Percentiles rank a stretch among this genome's conserved stretches.
Conservation (phyloP, 2,329 filamentous ascomycete species). For the Colletotrichum salicis region DNA sequence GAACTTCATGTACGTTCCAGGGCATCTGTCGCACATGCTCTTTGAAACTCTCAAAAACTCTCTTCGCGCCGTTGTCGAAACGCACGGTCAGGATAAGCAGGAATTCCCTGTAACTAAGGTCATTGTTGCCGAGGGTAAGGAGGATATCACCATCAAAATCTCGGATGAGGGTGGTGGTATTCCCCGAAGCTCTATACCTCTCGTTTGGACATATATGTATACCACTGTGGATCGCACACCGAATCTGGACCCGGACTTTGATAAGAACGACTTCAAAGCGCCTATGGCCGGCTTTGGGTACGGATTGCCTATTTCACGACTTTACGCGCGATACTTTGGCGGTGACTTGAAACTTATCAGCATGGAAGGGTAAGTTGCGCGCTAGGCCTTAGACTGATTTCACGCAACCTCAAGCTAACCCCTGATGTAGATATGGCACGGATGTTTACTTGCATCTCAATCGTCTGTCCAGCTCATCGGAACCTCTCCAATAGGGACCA, state of each 20-base stretch:
- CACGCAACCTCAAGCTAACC: neutral
- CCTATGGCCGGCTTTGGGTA: conserved; percentile 99
- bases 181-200: conserved; percentile 87
- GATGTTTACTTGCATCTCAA: conserved; percentile 99
- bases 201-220: conserved; percentile 99
- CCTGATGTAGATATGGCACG: conserved; percentile 81
- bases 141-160: conserved; percentile 99
- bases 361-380: conserved; percentile 88
- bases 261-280: conserved; percentile 99
- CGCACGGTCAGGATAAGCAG: conserved; percentile 92
- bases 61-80: conserved; percentile 94
- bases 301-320: conserved; percentile 88
- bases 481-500: conserved; percentile 95
- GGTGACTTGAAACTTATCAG: conserved; percentile 97
- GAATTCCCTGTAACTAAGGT: conserved; percentile 97
- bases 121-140: conserved; percentile 95
- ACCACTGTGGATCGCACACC: conserved; percentile 97
- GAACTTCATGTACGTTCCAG: conserved; percentile 99
- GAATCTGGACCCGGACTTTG: conserved; percentile 94
- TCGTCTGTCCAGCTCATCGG: conserved; percentile 91
- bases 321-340: conserved; percentile 97
- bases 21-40: conserved; percentile 99
- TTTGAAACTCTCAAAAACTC: conserved; percentile 99
- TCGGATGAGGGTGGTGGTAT: conserved; percentile 97
- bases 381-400: neutral